Evolutionary conservation across 495 filamentous ascomycete genomes (phyloP), one percentile per base, ranked within the genome.

Genomic region (Penicillium coprophilum): DNA sequence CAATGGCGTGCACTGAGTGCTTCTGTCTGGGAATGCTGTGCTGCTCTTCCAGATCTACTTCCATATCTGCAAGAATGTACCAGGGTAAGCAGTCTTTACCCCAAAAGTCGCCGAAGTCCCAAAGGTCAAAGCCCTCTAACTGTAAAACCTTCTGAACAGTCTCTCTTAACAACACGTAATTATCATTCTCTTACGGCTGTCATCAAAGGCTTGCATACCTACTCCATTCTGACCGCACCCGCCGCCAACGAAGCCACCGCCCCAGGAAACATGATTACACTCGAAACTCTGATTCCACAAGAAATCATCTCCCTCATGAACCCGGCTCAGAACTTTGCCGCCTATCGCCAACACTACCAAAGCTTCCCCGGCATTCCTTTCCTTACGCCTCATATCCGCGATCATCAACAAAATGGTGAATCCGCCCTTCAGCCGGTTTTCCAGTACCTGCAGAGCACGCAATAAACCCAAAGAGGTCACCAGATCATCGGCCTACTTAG

Each of bases 1-100:
- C 55, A 68, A 36, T 78, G 75, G 75, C 61, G 69, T 15, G 30
- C 46, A 36, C 57, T 77, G 11, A 70, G 64, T 24, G 61, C 66
- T 12, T 63, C 68, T 0, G 70, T 74, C 1, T 75, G 72, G 72
- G 75, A 78, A 52, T 76, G 71, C 47, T 78, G 75, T 43, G 67
- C 59, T 0, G 72, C 68, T n/a, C 52, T 77, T 15, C 74, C 74
- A 17, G 69, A 74, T 4, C 19, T 65, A 30, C 63, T 71, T 10
- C 56, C 50, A 21, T 67, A 59, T 44, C 60, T 78, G 6, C 69
- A 71, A 58, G 72, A 76, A 34, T 70, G 71, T 46, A 55, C 71
- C 30, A 57, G 73, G 56, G 75, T 74, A 24, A 61, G 66, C 41
- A 10, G 36, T 23, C 21, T 11, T 44, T 30, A 32, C 19, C 13